Evolutionary conservation across 768 basidiomycete genomes (phyloP), one percentile per base, ranked within the genome.

Genomic region (Mycena sanguinolenta): DNA sequence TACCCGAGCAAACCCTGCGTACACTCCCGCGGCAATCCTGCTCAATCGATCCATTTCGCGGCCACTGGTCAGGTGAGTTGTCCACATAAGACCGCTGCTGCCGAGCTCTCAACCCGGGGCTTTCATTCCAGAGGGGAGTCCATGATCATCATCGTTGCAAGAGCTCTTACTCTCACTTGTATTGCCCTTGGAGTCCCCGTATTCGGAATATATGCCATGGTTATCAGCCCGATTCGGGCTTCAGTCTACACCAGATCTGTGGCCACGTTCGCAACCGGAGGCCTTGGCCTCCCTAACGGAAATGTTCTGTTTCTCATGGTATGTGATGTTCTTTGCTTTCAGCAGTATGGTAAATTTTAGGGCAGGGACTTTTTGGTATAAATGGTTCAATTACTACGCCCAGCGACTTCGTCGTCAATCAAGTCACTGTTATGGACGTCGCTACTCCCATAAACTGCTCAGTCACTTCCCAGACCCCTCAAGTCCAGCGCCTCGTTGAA

Each of bases 151-250:
- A n/a, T 57, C 34, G 36, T 36, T 36, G 49, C 23, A 50, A 32
- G 54, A 34, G 54, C 54, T 10, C 8, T 57, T 5, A 21, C 23
- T 36, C 54, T 57, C n/a, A n/a, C n/a, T n/a, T n/a, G n/a, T n/a
- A n/a, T n/a, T n/a, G n/a, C n/a, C 21, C 21, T 57, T 19, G 55
- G 34, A 25, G 55, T 57, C 32, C 55, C 55, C 10, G 21, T 25
- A 23, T 57, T 57, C 23, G 55, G 55, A 36, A 57, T 57, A 34
- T 57, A 57, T 19, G 32, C 55, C 55, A 36, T 57, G n/a, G 21
- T 57, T 36, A 14, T 57, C 21, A 38, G 34, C n/a, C 55, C 55
- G 19, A 17, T 57, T 25, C 17, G 21, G 8, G 55, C 55, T 4
- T 19, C 19, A 13, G 10, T 57, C 23, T 57, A 36, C 21, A 57